A percentile compares a stretch with the other conserved stretches of the same genome.
These are phyloP conservation scores for Chenopodium suecicum DNA, from an alignment of 148 eudicot genomes.

Conservation along the genomic window DNA sequence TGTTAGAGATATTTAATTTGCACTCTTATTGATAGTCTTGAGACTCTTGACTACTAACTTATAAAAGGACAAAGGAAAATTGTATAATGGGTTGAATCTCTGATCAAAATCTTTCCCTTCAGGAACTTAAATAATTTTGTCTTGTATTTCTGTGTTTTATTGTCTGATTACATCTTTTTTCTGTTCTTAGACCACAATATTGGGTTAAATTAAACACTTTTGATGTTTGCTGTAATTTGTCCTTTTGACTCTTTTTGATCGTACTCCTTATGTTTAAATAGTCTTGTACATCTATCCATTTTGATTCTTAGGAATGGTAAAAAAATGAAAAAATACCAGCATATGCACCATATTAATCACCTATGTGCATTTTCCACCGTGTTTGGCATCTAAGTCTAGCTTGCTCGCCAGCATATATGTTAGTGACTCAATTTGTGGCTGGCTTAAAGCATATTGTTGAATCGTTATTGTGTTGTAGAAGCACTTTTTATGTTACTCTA, in stretches of 20 bases:
- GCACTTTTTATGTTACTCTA: background rate
- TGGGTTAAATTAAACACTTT: background rate
- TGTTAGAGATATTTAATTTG: background rate
- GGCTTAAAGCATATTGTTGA: background rate
- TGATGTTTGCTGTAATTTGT: background rate
- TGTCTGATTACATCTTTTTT: background rate
- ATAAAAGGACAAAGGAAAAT: conserved; percentile 4
- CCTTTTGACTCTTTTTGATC: background rate
- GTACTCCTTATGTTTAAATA: background rate
- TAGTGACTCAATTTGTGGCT: background rate
- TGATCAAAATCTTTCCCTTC: conserved; percentile 1
- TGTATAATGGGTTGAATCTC: conserved; percentile 12
- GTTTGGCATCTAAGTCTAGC: background rate
- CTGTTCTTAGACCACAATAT: conserved; percentile 1
- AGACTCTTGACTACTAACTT: background rate
- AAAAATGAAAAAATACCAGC: background rate
- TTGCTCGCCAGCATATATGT: background rate
- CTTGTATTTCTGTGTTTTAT: background rate
- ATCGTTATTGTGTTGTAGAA: background rate
- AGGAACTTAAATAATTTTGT: conserved; percentile 6
- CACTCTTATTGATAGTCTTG: background rate
- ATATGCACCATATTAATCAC: background rate
- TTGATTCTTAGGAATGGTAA: background rate
- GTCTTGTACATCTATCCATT: background rate
- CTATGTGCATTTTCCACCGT: background rate